phyloP scores from a whole-genome alignment of 2,329 filamentous ascomycete genomes.

The Aspergillus quadrilineatus region DNA sequence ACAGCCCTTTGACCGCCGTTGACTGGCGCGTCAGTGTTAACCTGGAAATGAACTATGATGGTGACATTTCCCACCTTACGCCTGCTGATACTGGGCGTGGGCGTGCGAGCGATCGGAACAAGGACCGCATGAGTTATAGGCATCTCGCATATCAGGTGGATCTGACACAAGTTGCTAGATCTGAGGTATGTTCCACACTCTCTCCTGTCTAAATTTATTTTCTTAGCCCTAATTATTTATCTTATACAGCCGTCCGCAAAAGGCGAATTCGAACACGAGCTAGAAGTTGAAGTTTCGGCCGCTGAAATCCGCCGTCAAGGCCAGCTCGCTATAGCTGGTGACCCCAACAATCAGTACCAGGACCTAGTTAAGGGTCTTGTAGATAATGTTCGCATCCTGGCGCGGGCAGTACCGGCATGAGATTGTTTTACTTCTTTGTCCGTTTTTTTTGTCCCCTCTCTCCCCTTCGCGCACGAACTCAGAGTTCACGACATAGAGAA shows the following conservation, averaged over 20 bases:
- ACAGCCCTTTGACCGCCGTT: conserved; percentile 72
- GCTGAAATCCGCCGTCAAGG: conserved; percentile 47
- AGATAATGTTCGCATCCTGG: conserved; percentile 50
- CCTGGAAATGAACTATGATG: conserved; percentile 84
- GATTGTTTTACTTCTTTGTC: not conserved
- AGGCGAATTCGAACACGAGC: conserved; percentile 48
- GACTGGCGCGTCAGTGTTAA: conserved; percentile 95
- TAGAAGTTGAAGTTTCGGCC: conserved; percentile 50
- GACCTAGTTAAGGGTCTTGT: conserved; percentile 50
- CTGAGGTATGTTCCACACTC: conserved; percentile 40
- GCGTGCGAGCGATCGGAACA: conserved; percentile 65
- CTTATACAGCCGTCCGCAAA: conserved; percentile 28
- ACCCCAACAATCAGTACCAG: conserved; percentile 46
- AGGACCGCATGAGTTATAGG: conserved; percentile 87
- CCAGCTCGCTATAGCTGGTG: conserved; percentile 39
- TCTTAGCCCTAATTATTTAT: not conserved
- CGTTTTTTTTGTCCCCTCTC: conserved; percentile 6
- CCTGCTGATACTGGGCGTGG: conserved; percentile 43
- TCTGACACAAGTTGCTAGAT: conserved; percentile 77
- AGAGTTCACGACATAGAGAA: conserved; percentile 6
- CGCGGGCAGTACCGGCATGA: conserved; percentile 40
- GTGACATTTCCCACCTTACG: conserved; percentile 57
- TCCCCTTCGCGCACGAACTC: not conserved
- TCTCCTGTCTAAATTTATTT: not conserved
- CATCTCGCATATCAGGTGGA: conserved; percentile 89